Evolutionary conservation across 148 eudicot genomes (phyloP), one percentile per base, ranked within the genome.

Genomic region (Vaccinium macrocarpon): DNA sequence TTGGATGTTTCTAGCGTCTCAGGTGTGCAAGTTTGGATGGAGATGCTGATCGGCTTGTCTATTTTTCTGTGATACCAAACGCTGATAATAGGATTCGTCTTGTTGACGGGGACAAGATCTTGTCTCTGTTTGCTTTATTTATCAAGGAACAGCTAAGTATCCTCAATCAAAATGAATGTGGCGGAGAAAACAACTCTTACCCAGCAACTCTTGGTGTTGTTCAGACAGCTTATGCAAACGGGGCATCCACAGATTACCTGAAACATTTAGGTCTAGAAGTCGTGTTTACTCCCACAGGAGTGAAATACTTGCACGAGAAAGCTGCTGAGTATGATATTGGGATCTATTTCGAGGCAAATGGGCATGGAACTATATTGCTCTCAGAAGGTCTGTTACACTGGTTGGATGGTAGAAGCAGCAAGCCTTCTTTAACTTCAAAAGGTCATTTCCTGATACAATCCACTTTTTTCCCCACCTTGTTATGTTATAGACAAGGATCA

Each of bases 21-120:
- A 97, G 99, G 97, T 95, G 97, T 95, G 97, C 93, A 78, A 95
- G 99, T 90, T 90, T 97, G 81, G 99, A 97, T 88, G 99, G 99
- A 84, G 99, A 97, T 91, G 99, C 98, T 77, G 99, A 97, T 85
- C 94, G 99, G 81, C 93, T 97, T 83, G 98, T 97, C 23, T 97
- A 95, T 85, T 97, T 97, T 88, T 85, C 90, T 81, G 91, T 90
- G 81, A 84, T 86, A 81, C 86, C 92, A 83, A 89, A 91, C 85
- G 82, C 90, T 68, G 78, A 68, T 76, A 90, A 84, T 76, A 92
- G 82, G 86, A 93, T 95, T 86, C 88, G 88, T 79, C 94, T 97
- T 83, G 95, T 97, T 86, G 99, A 97, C 62, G 99, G 99, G 82
- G 99, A 97, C 91, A 97, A 97, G 86, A 97, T 97, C 84, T 85